A percentile compares a stretch with the other conserved stretches of the same genome.
These are phyloP conservation scores for Basidiobolus meristosporus DNA, from an alignment of 371 early-diverging fungal genomes.

Conservation along the genomic window DNA sequence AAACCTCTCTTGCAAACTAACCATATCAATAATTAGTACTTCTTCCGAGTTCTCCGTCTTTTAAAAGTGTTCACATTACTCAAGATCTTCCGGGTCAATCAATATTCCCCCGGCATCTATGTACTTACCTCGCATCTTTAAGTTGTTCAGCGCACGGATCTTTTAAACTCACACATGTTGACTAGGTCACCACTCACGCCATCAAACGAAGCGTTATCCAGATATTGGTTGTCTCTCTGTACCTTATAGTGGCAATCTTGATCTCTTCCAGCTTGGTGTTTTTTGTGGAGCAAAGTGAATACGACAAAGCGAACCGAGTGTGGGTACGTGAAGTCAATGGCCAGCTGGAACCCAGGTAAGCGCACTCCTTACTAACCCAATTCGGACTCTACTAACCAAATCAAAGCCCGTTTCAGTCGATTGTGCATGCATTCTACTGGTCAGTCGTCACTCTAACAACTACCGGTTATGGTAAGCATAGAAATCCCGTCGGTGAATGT, in stretches of 20 bases:
- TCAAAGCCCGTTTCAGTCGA: conserved; percentile 18
- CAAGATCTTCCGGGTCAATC: too few species aligned
- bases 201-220: conserved; percentile 11
- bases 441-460: conserved; percentile 8
- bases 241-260: conserved; percentile 8
- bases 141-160: too few species aligned
- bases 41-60: too few species aligned
- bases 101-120: too few species aligned
- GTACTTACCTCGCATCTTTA: too few species aligned
- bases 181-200: conserved; percentile 11
- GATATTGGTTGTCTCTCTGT: conserved; percentile 12
- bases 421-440: conserved; percentile 10
- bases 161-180: too few species aligned
- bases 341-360: neutral
- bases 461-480: conserved; percentile 7
- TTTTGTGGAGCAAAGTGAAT: conserved; percentile 12
- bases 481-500: neutral
- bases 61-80: too few species aligned
- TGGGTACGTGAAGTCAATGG: conserved; percentile 6
- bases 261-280: conserved; percentile 14
- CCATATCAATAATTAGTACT: too few species aligned
- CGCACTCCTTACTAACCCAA: too few species aligned
- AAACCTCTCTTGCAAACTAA: too few species aligned
- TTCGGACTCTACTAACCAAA: too few species aligned
- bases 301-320: conserved; percentile 5